Evolutionary conservation across 768 basidiomycete species (phyloP).

Genomic region (Cystobasidium onofrii): DNA sequence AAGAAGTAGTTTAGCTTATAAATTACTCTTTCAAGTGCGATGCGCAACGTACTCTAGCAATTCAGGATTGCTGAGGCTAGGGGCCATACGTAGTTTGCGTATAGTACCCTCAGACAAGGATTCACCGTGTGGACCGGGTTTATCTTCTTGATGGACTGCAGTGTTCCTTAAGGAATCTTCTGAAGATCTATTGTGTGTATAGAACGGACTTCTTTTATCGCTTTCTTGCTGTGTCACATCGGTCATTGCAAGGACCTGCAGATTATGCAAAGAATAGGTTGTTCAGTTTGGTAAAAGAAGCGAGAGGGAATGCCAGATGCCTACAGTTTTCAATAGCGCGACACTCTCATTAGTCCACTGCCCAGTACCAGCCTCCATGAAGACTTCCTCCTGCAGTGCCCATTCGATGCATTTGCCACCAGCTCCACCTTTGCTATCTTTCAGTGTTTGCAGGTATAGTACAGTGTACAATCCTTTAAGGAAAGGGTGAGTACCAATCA

Average conservation of each 20-base stretch:
- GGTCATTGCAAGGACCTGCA: slow-evolving; percentile 5
- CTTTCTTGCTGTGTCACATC: not conserved
- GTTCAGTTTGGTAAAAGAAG: not conserved
- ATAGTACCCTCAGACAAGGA: not conserved
- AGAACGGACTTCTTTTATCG: not conserved
- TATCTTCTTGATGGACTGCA: not conserved
- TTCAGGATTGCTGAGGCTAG: slow-evolving; percentile 10
- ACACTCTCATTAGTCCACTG: slow-evolving; percentile 12
- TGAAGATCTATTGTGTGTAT: not conserved
- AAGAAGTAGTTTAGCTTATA: not conserved
- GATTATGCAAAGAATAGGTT: not conserved
- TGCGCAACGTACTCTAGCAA: not conserved
- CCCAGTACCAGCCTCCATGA: slow-evolving; percentile 17
- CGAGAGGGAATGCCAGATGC: not conserved
- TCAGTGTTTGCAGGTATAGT: not conserved
- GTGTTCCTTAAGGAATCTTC: not conserved
- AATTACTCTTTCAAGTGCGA: not conserved
- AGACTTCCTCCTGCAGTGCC: slow-evolving; percentile 13
- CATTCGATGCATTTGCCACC: slow-evolving; percentile 29
- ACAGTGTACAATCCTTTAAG: slow-evolving; percentile 8
- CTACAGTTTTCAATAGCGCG: slow-evolving; percentile 7
- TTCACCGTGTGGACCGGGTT: not conserved
- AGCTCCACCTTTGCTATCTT: slow-evolving; percentile 22
- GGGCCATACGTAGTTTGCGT: not conserved
- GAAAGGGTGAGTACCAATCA: slow-evolving; percentile 28